Evolutionary conservation across 805 yeast genomes (phyloP).

Genomic region (Schwanniomyces vanrijiae): DNA sequence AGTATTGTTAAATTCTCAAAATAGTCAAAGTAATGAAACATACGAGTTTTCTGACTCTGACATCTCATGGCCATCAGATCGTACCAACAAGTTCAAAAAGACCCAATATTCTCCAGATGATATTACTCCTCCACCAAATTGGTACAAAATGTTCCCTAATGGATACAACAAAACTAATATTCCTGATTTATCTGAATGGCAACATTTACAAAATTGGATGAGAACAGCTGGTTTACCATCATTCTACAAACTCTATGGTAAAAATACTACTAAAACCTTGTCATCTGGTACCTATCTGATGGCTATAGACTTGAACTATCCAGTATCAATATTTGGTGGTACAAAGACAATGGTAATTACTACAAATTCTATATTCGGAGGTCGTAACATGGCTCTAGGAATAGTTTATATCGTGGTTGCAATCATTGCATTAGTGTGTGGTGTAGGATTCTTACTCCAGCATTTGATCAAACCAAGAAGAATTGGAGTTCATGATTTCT

Average conservation of each 20-base stretch:
- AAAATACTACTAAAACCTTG: slow-evolving; percentile 61
- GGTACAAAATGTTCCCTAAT: slow-evolving; percentile 76
- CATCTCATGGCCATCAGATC: slow-evolving; percentile 86
- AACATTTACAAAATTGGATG: slow-evolving; percentile 96
- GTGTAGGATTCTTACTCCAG: slow-evolving; percentile 72
- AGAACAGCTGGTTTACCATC: slow-evolving; percentile 92
- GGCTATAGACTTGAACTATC: slow-evolving; percentile 73
- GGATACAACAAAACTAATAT: slow-evolving; percentile 85
- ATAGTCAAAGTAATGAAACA: slow-evolving; percentile 43
- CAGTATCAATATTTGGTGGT: slow-evolving; percentile 85
- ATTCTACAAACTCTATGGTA: slow-evolving; percentile 78
- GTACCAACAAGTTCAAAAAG: slow-evolving; percentile 61
- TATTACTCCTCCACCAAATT: slow-evolving; percentile 92
- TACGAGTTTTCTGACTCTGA: slow-evolving; percentile 49
- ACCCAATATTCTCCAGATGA: slow-evolving; percentile 66
- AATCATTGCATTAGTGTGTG: slow-evolving; percentile 68
- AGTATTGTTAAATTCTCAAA: slow-evolving; percentile 42
- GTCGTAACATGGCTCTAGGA: slow-evolving; percentile 81
- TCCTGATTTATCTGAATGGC: slow-evolving; percentile 76
- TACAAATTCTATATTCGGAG: slow-evolving; percentile 83
- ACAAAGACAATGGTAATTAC: slow-evolving; percentile 79
- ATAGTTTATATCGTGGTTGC: slow-evolving; percentile 85
- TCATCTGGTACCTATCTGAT: slow-evolving; percentile 68
- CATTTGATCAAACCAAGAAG: slow-evolving; percentile 83
- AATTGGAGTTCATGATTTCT: slow-evolving; percentile 74